Percentiles rank a stretch among this genome's conserved stretches.
Conservation (phyloP, 306 rosid genomes). For the Alnus rubra region DNA sequence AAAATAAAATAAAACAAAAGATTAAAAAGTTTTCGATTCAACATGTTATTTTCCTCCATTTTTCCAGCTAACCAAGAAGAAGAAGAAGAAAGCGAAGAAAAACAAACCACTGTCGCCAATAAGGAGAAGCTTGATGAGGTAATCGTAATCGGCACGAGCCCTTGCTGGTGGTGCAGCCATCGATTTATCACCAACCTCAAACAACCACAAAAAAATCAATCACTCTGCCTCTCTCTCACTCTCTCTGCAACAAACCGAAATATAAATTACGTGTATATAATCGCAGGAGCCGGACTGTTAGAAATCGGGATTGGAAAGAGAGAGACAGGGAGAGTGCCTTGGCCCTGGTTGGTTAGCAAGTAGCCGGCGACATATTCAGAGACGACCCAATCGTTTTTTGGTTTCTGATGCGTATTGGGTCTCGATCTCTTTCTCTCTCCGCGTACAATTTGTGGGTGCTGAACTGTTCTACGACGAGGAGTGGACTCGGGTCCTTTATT, state of each 20-base stretch:
- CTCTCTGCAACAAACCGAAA: neutral
- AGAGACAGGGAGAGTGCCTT: neutral
- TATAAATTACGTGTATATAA: neutral
- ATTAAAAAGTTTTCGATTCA: slow-evolving; percentile 5
- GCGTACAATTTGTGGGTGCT: slow-evolving; percentile 14
- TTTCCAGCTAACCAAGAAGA: slow-evolving; percentile 20
- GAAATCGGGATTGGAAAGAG: slow-evolving; percentile 34
- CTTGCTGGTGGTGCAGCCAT: slow-evolving; percentile 75
- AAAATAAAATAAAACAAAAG: slow-evolving; percentile 6
- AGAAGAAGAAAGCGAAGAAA: neutral
- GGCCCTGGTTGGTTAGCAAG: slow-evolving; percentile 17
- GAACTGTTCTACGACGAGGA: neutral
- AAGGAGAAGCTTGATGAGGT: slow-evolving; percentile 86
- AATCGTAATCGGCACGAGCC: slow-evolving; percentile 91
- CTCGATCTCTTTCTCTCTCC: slow-evolving; percentile 9
- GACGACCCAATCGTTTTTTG: slow-evolving; percentile 34
- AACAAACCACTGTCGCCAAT: slow-evolving; percentile 84
- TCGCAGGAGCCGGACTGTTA: neutral
- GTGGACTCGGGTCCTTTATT: neutral
- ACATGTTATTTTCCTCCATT: slow-evolving; percentile 18
- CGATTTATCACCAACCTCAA: slow-evolving; percentile 27
- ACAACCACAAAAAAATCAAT: slow-evolving; percentile 19
- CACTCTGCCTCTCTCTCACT: slow-evolving; percentile 11
- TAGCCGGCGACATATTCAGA: slow-evolving; percentile 46
- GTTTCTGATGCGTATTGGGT: slow-evolving; percentile 8